Evolutionary conservation across 495 filamentous ascomycete species (phyloP), one percentile per base, ranked within the genome.

Genomic region (Trichoderma virens): DNA sequence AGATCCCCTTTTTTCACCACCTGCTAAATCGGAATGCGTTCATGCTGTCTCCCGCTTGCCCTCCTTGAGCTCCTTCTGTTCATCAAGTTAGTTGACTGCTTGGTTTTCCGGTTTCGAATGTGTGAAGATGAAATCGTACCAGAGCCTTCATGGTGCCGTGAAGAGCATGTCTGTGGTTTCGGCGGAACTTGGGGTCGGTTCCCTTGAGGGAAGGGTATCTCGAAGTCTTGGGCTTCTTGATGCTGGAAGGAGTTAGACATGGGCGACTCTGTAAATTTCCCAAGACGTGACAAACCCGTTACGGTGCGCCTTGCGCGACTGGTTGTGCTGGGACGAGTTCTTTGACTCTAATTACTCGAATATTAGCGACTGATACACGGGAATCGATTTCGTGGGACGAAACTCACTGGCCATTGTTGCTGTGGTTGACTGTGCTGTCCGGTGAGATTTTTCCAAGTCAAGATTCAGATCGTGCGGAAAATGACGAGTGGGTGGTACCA

Each of bases 151-250:
- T 90, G 71, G 95, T 99, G 75, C 94, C 94, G 82, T 97, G 95
- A 34, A 97, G 90, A 76, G 95, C 95, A 87, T 98, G 93, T 80
- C 92, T 90, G 83, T 98, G 95, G 85, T 98, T 98, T 81, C 94
- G 86, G 79, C 94, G 88, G 86, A 98, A 98, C 87, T 98, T 98
- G 76, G 94, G 91, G 83, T 98, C 94, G 74, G 93, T 96, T 76
- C 94, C 94, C 73, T 97, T 97, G 70, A 98, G 87, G 74, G 93
- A 97, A 68, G 95, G 94, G 83, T 98, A 98, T 85, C 94, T 85
- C 81, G 93, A 85, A 77, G 94, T 98, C 86, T 96, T 98, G 59
- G 95, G 95, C 88, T 96, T 97, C 90, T 98, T 98, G 88, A 98
- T 98, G 83, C 94, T 96, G 11, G 32, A 35, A 35, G 32, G 32